Conservation (phyloP, 257 asterid species). For the Solanum neorickii region DNA sequence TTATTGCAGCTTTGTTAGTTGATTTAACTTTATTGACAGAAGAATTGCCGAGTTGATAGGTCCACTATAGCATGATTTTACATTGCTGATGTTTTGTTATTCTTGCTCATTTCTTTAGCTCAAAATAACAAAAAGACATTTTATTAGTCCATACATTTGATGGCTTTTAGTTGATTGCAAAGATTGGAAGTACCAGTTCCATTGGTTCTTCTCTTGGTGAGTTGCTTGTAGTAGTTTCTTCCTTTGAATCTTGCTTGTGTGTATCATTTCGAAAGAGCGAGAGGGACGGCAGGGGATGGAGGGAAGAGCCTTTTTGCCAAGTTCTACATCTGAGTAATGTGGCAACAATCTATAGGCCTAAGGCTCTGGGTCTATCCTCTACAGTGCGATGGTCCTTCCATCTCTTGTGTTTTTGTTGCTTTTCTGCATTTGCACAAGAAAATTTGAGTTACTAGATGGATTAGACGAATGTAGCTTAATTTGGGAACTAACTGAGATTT, state of each 20-base stretch:
- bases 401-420: neutral
- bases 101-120: neutral
- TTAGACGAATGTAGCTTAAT: neutral
- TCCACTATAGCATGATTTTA: neutral
- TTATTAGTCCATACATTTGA: neutral
- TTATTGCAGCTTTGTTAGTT: neutral
- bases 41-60: neutral
- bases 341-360: neutral
- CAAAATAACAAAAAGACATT: neutral
- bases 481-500: neutral
- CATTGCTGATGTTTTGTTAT: neutral
- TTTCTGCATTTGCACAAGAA: neutral
- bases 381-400: neutral
- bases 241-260: neutral
- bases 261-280: neutral
- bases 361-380: neutral
- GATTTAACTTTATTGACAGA: neutral
- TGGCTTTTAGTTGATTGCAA: neutral
- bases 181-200: neutral
- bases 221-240: neutral
- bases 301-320: neutral
- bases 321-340: neutral
- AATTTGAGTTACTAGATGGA: neutral
- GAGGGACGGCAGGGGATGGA: neutral
- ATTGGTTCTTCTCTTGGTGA: neutral